These are phyloP conservation scores for Tirmania nivea DNA, from an alignment of 495 filamentous ascomycete species.

Conservation along the genomic window DNA sequence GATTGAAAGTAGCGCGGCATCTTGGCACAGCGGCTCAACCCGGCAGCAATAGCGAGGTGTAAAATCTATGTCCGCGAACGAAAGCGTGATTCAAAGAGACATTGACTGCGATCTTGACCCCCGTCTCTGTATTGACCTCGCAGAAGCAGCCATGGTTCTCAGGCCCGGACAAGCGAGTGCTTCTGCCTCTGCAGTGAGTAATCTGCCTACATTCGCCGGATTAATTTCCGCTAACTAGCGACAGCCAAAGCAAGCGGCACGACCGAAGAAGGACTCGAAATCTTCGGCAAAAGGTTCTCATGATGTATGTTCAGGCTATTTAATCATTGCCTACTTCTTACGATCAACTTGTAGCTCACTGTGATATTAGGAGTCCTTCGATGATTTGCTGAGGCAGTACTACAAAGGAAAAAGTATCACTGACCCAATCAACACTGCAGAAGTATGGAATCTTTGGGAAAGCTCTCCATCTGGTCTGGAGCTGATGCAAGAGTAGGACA, in stretches of 20 bases:
- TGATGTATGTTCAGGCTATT: background rate
- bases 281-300: background rate
- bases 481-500: slow-evolving; percentile 34
- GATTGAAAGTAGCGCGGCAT: too few relatives aligned
- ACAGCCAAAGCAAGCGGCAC: background rate
- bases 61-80: too few relatives aligned
- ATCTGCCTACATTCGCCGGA: background rate
- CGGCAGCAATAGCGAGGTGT: too few relatives aligned
- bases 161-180: background rate
- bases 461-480: background rate
- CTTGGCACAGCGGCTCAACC: too few relatives aligned
- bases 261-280: background rate
- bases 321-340: too few relatives aligned
- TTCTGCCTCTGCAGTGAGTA: background rate
- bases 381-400: slow-evolving; percentile 79
- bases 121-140: too few relatives aligned
- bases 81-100: too few relatives aligned
- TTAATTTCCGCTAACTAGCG: background rate
- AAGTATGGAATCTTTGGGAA: slow-evolving; percentile 12
- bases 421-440: slow-evolving; percentile 79
- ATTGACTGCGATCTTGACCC: too few relatives aligned
- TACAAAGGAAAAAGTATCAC: slow-evolving; percentile 88
- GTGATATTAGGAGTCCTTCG: slow-evolving; percentile 29
- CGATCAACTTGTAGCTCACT: too few relatives aligned
- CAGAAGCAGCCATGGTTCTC: background rate